These are phyloP conservation scores for Pichia nanzhaoensis DNA, from an alignment of 805 yeast genomes.

Conservation along the genomic window DNA sequence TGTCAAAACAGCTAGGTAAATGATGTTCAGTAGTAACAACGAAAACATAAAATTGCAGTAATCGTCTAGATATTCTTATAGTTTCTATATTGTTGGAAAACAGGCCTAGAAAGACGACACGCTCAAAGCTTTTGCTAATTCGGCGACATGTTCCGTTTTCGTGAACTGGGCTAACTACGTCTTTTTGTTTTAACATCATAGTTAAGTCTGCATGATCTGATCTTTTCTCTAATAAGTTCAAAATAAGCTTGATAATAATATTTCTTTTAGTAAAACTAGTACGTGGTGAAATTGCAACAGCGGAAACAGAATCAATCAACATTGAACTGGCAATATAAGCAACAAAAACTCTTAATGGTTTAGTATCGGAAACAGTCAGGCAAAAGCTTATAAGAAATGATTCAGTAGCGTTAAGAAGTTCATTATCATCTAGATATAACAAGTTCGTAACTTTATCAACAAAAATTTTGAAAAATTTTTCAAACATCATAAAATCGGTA, in stretches of 20 bases:
- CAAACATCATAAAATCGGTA: constrained; percentile 16
- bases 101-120: constrained; percentile 43
- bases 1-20: constrained; percentile 19
- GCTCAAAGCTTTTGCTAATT: constrained; percentile 39
- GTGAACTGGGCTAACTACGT: constrained; percentile 16
- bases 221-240: constrained; percentile 32
- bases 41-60: constrained; percentile 26
- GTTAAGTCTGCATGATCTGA: constrained; percentile 22
- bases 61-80: constrained; percentile 40
- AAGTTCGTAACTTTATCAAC: constrained; percentile 33
- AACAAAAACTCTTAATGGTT: constrained; percentile 27
- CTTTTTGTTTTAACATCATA: constrained; percentile 1
- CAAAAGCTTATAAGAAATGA: constrained; percentile 32
- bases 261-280: constrained; percentile 21
- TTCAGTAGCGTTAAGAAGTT: constrained; percentile 31
- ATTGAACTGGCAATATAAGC: constrained; percentile 34
- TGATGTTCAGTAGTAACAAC: constrained; percentile 21
- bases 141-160: constrained; percentile 24
- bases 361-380: constrained; percentile 27
- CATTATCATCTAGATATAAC: constrained; percentile 31
- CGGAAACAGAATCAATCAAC: constrained; percentile 33
- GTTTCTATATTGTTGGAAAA: constrained; percentile 46
- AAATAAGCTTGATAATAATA: constrained; percentile 33
- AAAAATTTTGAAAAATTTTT: constrained; percentile 16
- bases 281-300: constrained; percentile 23